Conservation (phyloP, 495 filamentous ascomycete genomes). For the Penicillium argentinense region DNA sequence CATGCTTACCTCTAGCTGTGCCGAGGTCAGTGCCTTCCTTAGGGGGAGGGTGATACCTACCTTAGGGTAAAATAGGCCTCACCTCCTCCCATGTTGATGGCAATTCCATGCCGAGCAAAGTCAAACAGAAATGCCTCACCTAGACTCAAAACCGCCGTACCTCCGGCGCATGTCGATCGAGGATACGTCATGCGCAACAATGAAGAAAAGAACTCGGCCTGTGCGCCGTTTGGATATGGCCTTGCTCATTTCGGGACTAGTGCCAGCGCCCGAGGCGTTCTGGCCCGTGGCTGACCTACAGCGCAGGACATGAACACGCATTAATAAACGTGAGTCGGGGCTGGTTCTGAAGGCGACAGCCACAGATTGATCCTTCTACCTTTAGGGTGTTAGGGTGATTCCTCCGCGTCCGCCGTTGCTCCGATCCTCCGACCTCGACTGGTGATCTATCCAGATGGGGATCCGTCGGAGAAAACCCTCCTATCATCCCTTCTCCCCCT, state of each 20-base stretch:
- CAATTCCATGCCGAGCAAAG: too few relatives aligned
- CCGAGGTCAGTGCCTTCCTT: too few relatives aligned
- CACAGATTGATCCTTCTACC: neutral
- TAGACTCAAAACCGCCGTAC: neutral
- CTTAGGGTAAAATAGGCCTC: too few relatives aligned
- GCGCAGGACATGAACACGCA: neutral
- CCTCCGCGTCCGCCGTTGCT: neutral
- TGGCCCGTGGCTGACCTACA: neutral
- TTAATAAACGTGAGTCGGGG: neutral
- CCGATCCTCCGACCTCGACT: neutral
- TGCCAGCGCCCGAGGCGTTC: neutral
- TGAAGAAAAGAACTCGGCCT: slow-evolving; percentile 1
- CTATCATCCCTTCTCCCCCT: too few relatives aligned
- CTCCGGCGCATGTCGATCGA: slow-evolving; percentile 6
- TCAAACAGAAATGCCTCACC: slow-evolving; percentile 4
- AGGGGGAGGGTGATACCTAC: too few relatives aligned
- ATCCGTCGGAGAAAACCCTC: slow-evolving; percentile 6
- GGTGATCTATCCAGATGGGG: slow-evolving; percentile 6
- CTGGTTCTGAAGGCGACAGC: neutral
- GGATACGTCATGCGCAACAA: slow-evolving; percentile 11
- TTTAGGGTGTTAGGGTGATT: neutral
- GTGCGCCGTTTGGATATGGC: slow-evolving; percentile 14
- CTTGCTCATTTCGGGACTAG: too few relatives aligned
- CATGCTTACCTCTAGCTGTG: neutral
- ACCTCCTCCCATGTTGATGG: too few relatives aligned